phyloP scores from a whole-genome alignment of 2,329 filamentous ascomycete genomes.

The Arthrobotrys iridis region DNA sequence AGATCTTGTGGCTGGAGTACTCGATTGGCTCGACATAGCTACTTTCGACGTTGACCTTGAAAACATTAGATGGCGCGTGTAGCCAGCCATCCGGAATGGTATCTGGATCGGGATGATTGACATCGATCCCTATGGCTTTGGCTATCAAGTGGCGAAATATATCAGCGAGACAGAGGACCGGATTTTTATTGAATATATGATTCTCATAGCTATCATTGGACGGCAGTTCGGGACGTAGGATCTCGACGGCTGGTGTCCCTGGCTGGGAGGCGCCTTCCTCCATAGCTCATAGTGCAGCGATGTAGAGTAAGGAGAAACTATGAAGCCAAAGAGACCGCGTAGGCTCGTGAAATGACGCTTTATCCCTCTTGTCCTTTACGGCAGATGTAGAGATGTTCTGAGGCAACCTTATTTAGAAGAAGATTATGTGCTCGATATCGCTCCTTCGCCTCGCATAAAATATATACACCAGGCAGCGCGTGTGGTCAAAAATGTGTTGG shows the following conservation, averaged over 20 bases:
- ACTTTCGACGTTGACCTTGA: slow-evolving; percentile 9
- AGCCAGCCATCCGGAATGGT: slow-evolving; percentile 26
- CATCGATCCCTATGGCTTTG: slow-evolving; percentile 34
- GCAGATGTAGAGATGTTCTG: not conserved
- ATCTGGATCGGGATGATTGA: slow-evolving; percentile 30
- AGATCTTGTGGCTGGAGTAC: slow-evolving; percentile 28
- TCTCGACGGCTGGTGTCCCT: slow-evolving; percentile 16
- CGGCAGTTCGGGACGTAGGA: not conserved
- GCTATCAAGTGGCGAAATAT: slow-evolving; percentile 30
- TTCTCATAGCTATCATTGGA: not conserved
- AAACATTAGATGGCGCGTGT: not conserved
- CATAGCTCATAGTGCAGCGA: slow-evolving; percentile 8
- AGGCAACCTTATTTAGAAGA: slow-evolving; percentile 2
- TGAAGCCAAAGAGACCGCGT: not conserved
- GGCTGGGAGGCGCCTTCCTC: slow-evolving; percentile 15
- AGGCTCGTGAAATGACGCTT: not conserved
- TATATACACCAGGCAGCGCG: too few species aligned
- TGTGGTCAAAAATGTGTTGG: slow-evolving; percentile 42
- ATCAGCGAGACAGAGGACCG: slow-evolving; percentile 5
- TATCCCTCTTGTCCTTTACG: too few species aligned
- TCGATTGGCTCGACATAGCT: slow-evolving; percentile 28
- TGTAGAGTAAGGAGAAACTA: not conserved
- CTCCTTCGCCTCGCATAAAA: not conserved
- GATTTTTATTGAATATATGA: slow-evolving; percentile 3
- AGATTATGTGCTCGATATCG: slow-evolving; percentile 6